Conservation (phyloP, 2,329 filamentous ascomycete genomes). For the Stagonosporopsis chrysanthemi region DNA sequence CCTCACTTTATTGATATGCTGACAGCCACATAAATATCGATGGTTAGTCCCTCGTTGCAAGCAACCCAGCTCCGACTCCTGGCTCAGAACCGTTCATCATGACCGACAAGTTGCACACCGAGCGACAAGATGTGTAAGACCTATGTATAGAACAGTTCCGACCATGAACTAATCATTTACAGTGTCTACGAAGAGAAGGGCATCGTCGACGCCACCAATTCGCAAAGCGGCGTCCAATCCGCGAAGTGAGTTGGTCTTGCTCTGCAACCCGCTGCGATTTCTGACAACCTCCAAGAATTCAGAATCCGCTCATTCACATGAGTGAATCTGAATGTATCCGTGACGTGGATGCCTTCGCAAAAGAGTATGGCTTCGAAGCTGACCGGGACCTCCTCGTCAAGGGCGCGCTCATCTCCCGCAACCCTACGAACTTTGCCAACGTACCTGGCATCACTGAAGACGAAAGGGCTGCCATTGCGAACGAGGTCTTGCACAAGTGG, state of each 20-base stretch:
- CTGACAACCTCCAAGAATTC: slow-evolving; percentile 16
- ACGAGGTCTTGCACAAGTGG: slow-evolving; percentile 63
- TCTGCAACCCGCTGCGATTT: no score
- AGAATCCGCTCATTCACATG: slow-evolving; percentile 31
- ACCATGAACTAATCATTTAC: slow-evolving; percentile 1
- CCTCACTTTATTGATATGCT: slow-evolving; percentile 5
- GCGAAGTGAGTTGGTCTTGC: slow-evolving; percentile 13
- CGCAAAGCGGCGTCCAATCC: slow-evolving; percentile 8
- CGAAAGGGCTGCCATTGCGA: slow-evolving; percentile 26
- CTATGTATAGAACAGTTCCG: not conserved
- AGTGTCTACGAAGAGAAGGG: slow-evolving; percentile 21
- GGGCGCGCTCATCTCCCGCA: slow-evolving; percentile 58
- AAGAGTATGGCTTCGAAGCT: slow-evolving; percentile 54
- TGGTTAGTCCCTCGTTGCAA: not conserved
- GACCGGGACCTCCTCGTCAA: slow-evolving; percentile 57
- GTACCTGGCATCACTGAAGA: slow-evolving; percentile 28
- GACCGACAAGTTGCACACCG: slow-evolving; percentile 20
- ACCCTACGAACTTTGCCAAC: slow-evolving; percentile 23
- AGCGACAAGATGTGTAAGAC: slow-evolving; percentile 26
- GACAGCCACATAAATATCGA: slow-evolving; percentile 5
- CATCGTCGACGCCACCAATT: slow-evolving; percentile 10
- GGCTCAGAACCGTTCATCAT: slow-evolving; percentile 6
- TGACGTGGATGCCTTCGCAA: slow-evolving; percentile 62
- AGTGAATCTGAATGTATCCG: slow-evolving; percentile 53
- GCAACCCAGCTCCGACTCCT: not conserved